Evolutionary conservation across 176 grass and related monocot genomes (phyloP).

Genomic region (barley (Hordeum vulgare)): MorexV3_pseudomolecules_assembly NC_058518.1:445009233-445009732

Average conservation of each 20-base stretch:
- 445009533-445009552: not conserved
- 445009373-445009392: not conserved
- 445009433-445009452: not conserved
- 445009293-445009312: not conserved
- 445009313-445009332: not conserved
- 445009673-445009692: not conserved
- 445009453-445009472: not conserved
- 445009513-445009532: too few species aligned
- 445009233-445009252: not conserved
- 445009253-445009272: not conserved
- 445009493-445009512: conserved; percentile 5
- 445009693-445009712: not conserved
- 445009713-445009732: not conserved
- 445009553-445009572: not conserved
- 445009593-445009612: not conserved
- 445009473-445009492: not conserved
- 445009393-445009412: not conserved
- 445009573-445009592: not conserved
- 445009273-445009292: not conserved
- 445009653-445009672: not conserved
- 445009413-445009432: not conserved
- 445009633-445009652: not conserved
- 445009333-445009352: not conserved
- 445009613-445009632: not conserved
- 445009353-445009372: not conserved